Conservation (phyloP, 768 basidiomycete genomes). For the Trametes cinnabarina region DNA sequence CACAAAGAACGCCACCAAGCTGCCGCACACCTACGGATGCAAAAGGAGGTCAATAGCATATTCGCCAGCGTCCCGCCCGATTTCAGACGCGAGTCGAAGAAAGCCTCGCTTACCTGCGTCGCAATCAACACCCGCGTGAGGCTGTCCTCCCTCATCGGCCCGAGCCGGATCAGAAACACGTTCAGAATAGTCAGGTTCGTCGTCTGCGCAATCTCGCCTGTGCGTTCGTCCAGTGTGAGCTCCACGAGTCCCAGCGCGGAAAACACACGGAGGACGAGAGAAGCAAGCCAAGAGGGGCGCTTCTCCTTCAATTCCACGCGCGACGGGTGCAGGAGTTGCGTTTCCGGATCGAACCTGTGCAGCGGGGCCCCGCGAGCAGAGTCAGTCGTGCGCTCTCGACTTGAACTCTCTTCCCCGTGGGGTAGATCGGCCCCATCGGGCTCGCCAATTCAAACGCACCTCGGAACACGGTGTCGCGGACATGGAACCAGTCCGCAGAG, state of each 20-base stretch:
- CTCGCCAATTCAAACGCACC: conserved; percentile 44
- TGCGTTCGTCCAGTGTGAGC: conserved; percentile 53
- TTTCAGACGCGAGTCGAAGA: neutral
- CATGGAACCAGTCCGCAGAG: conserved; percentile 92
- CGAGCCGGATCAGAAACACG: conserved; percentile 72
- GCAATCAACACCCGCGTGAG: conserved; percentile 72
- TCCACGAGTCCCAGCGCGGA: conserved; percentile 64
- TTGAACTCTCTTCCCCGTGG: neutral
- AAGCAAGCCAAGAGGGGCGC: conserved; percentile 54
- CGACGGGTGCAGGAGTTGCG: conserved; percentile 79
- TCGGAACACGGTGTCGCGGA: conserved; percentile 90
- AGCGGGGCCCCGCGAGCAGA: neutral
- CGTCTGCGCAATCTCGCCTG: conserved; percentile 59
- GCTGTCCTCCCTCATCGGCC: conserved; percentile 82
- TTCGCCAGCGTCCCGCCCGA: neutral
- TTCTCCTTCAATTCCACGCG: conserved; percentile 54
- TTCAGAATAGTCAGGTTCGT: conserved; percentile 94
- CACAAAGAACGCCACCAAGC: conserved; percentile 77
- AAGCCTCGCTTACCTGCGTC: conserved; percentile 54
- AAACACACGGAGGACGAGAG: conserved; percentile 56
- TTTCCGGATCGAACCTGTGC: conserved; percentile 68
- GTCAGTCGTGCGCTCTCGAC: conserved; percentile 1
- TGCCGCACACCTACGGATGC: conserved; percentile 59
- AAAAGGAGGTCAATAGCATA: neutral
- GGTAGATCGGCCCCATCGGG: conserved; percentile 1